These are phyloP conservation scores for Lentinula novae-zelandiae DNA, from an alignment of 1,284 basidiomycete species.

Conservation along the genomic window DNA sequence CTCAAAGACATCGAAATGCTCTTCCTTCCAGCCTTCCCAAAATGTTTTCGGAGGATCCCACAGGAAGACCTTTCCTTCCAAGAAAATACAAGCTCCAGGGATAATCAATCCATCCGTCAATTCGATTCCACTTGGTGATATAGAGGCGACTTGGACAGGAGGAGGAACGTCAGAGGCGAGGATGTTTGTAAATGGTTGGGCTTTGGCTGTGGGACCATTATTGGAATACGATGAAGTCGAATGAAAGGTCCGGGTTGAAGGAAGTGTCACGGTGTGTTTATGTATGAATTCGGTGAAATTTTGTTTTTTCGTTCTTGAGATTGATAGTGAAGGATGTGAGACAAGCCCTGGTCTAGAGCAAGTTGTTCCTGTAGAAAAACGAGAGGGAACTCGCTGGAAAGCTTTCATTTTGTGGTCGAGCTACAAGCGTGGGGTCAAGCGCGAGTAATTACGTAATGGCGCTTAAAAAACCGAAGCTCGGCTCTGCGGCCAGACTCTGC, in stretches of 20 bases:
- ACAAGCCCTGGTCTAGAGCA: background rate
- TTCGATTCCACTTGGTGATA: slow-evolving; percentile 57
- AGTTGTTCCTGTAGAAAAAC: background rate
- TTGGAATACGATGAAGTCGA: background rate
- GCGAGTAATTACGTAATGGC: background rate
- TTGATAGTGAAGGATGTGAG: background rate
- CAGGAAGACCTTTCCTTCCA: slow-evolving; percentile 84
- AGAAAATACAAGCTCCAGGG: slow-evolving; percentile 75
- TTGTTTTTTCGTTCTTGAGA: background rate
- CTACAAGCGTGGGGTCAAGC: background rate
- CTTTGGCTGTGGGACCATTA: background rate
- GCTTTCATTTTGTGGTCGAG: background rate
- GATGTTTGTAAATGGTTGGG: slow-evolving; percentile 56
- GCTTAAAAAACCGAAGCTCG: no score
- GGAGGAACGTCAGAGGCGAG: slow-evolving; percentile 67
- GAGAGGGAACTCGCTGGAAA: background rate
- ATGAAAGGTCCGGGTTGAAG: background rate
- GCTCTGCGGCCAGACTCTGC: no score
- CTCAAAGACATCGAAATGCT: slow-evolving; percentile 80
- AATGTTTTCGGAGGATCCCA: slow-evolving; percentile 73
- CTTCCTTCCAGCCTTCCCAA: slow-evolving; percentile 67
- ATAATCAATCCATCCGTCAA: slow-evolving; percentile 76
- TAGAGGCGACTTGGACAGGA: slow-evolving; percentile 65
- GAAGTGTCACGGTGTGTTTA: background rate
- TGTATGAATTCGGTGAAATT: background rate